These are phyloP conservation scores for Pholiota adiposa DNA, from an alignment of 1,284 basidiomycete species.

Conservation along the genomic window DNA sequence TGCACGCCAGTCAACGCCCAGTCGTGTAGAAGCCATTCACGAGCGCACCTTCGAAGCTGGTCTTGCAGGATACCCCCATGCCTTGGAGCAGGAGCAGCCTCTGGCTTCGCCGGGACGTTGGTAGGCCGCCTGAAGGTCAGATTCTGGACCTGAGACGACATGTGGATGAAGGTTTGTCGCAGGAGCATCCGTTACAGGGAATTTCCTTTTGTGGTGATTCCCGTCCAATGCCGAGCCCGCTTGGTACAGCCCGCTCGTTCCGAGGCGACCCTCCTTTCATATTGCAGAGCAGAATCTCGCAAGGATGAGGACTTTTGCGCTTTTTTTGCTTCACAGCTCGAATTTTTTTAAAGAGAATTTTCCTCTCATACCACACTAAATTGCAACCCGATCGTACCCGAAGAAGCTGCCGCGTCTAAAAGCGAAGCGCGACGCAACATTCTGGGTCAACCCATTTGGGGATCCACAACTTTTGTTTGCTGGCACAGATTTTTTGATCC, in stretches of 20 bases:
- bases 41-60: constrained; percentile 64
- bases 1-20: constrained; percentile 31
- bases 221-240: too few relatives aligned
- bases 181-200: neutral
- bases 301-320: too few relatives aligned
- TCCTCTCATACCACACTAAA: neutral
- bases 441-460: too few relatives aligned
- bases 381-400: neutral
- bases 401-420: neutral
- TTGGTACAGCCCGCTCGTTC: too few relatives aligned
- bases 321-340: too few relatives aligned
- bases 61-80: constrained; percentile 78
- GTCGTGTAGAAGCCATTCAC: constrained; percentile 5
- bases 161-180: constrained; percentile 14
- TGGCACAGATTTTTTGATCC: too few relatives aligned
- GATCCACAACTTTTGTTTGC: too few relatives aligned
- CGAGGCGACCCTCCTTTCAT: too few relatives aligned
- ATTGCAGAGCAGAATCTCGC: too few relatives aligned
- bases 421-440: neutral
- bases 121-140: constrained; percentile 60
- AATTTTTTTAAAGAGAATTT: too few relatives aligned
- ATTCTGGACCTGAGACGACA: constrained; percentile 46
- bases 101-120: constrained; percentile 31
- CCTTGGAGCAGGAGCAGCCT: constrained; percentile 41
- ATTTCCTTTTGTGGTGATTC: neutral